These are phyloP conservation scores for Leccinellum luteum DNA, from an alignment of 768 basidiomycete species.

Conservation along the genomic window DNA sequence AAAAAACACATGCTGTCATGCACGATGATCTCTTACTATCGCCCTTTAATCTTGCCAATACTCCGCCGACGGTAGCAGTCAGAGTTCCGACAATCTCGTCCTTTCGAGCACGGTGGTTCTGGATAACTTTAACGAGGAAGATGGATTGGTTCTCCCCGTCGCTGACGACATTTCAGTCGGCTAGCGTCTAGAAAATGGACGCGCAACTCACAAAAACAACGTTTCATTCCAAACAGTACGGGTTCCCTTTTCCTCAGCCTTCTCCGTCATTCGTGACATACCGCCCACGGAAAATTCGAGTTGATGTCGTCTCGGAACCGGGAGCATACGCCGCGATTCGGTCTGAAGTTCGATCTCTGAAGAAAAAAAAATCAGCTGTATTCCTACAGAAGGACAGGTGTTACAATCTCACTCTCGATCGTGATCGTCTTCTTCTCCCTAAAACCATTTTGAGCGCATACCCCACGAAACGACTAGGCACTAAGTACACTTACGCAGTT, in stretches of 20 bases:
- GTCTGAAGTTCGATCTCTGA: constrained; percentile 8
- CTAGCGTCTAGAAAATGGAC: background rate
- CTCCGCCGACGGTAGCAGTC: background rate
- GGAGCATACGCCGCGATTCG: background rate
- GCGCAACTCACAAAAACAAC: background rate
- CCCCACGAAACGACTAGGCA: background rate
- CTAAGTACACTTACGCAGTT: background rate
- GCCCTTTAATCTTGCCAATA: background rate
- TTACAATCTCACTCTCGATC: background rate
- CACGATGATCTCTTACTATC: background rate
- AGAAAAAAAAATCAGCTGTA: background rate
- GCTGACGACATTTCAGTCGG: background rate
- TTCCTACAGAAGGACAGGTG: background rate
- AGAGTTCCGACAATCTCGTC: background rate
- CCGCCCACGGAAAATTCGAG: background rate
- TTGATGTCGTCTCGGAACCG: background rate
- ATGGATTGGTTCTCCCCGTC: background rate
- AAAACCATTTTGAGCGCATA: background rate
- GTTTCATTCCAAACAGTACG: background rate
- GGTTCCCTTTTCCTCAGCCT: background rate
- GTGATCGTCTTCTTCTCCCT: constrained; percentile 3
- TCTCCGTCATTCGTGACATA: background rate
- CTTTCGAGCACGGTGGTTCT: background rate
- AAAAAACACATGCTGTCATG: background rate
- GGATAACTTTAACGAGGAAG: background rate